Conservation (phyloP, 2,329 filamentous ascomycete species). For the Emmonsia crescens region DNA sequence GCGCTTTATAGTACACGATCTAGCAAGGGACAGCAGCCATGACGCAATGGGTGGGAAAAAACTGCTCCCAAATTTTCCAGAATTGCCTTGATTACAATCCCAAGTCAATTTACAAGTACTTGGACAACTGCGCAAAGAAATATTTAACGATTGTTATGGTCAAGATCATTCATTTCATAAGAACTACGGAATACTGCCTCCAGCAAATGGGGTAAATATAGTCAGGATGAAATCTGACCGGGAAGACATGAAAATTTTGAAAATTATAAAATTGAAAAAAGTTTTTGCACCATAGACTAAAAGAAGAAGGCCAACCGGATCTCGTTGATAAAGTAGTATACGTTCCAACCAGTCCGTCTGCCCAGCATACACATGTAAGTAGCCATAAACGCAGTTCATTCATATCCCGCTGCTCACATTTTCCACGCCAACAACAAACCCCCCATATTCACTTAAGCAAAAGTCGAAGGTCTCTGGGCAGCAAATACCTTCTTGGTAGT, state of each 20-base stretch:
- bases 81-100: too few species aligned
- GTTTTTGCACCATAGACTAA: constrained; percentile 5
- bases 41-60: neutral
- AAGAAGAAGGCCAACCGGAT: neutral
- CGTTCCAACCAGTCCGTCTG: neutral
- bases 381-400: constrained; percentile 8
- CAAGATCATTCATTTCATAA: neutral
- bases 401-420: constrained; percentile 4
- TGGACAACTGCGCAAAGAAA: too few species aligned
- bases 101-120: too few species aligned
- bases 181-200: neutral
- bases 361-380: constrained; percentile 3
- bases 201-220: neutral
- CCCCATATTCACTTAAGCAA: constrained; percentile 62
- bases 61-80: neutral
- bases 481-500: constrained; percentile 83
- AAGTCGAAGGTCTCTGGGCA: constrained; percentile 87
- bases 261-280: constrained; percentile 3
- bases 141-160: too few species aligned
- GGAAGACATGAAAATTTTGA: neutral
- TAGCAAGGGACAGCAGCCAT: neutral
- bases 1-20: neutral
- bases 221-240: neutral
- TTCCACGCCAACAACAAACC: constrained; percentile 7
- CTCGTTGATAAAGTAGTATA: neutral